A percentile compares a stretch with the other conserved stretches of the same genome.
These are phyloP conservation scores for Boletus rufocinnamomeus DNA, from an alignment of 768 basidiomycete genomes.

Conservation along the genomic window DNA sequence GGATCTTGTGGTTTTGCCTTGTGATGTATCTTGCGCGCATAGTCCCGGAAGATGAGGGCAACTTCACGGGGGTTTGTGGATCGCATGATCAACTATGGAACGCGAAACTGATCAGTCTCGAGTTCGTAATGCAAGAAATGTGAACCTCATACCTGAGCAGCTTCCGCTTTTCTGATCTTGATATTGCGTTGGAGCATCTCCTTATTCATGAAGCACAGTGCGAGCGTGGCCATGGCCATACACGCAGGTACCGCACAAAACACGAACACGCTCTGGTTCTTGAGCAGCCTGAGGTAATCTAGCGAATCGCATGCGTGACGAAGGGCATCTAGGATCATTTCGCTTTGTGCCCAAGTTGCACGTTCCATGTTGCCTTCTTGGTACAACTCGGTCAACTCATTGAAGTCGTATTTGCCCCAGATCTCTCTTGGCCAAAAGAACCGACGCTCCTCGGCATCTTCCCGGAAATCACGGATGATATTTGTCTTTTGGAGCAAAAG, in stretches of 20 bases:
- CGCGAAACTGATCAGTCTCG: not conserved
- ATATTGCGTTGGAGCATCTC: conserved; percentile 83
- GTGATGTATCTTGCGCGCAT: conserved; percentile 78
- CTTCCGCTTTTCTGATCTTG: conserved; percentile 93
- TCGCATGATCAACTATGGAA: conserved; percentile 78
- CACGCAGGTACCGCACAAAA: conserved; percentile 93
- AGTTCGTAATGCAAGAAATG: not conserved
- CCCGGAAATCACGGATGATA: conserved; percentile 93
- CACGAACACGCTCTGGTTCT: conserved; percentile 91
- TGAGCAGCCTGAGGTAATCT: conserved; percentile 85
- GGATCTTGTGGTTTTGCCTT: conserved; percentile 83
- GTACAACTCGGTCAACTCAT: conserved; percentile 68
- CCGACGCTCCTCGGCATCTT: conserved; percentile 82
- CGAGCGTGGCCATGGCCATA: conserved; percentile 95
- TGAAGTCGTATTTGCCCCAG: conserved; percentile 79
- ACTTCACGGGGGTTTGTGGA: conserved; percentile 94
- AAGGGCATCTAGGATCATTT: conserved; percentile 87
- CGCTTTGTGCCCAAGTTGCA: conserved; percentile 81
- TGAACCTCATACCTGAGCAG: conserved; percentile 63
- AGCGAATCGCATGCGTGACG: conserved; percentile 82
- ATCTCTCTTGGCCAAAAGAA: conserved; percentile 97
- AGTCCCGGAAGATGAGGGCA: conserved; percentile 82
- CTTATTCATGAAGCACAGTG: conserved; percentile 91
- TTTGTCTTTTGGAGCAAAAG: conserved; percentile 96
- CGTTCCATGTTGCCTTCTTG: conserved; percentile 56